Conservation (phyloP, 129 eudicot species). For the Lonicera japonica region DNA sequence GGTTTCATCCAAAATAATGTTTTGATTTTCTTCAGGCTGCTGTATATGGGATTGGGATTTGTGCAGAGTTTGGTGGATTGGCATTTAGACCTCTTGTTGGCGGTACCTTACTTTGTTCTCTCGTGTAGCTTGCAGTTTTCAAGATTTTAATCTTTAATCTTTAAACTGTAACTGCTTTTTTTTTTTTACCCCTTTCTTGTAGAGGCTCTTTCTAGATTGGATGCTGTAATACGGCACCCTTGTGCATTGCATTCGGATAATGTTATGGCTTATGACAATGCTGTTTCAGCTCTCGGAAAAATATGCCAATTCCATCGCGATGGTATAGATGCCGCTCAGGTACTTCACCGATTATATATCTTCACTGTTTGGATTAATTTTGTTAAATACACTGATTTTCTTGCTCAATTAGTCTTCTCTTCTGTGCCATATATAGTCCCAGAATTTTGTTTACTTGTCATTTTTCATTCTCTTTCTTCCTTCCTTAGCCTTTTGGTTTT, state of each 20-base stretch:
- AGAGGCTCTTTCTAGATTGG: slow-evolving; percentile 96
- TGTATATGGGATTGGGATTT: slow-evolving; percentile 91
- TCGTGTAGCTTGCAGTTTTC: not conserved
- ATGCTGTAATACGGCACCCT: slow-evolving; percentile 77
- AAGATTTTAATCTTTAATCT: not conserved
- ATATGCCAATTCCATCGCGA: slow-evolving; percentile 89
- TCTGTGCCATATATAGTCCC: not conserved
- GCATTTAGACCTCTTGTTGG: slow-evolving; percentile 77
- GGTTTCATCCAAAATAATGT: not conserved
- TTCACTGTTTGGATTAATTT: not conserved
- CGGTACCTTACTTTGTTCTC: slow-evolving; percentile 29
- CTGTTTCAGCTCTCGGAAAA: slow-evolving; percentile 97
- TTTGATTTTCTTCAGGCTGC: slow-evolving; percentile 60
- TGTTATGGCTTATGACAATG: slow-evolving; percentile 98
- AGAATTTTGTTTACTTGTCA: not conserved
- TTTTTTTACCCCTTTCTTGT: slow-evolving; percentile 13
- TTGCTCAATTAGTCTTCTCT: too few species aligned
- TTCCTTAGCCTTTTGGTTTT: too few species aligned
- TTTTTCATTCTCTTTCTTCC: not conserved
- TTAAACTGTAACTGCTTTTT: not conserved
- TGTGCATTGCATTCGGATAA: slow-evolving; percentile 71
- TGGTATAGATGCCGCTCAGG: slow-evolving; percentile 84
- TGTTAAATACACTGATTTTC: too few species aligned
- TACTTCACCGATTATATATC: slow-evolving; percentile 12
- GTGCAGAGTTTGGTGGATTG: slow-evolving; percentile 93